Base-by-base conservation (phyloP, 352 stramenopile genomes). In the Phytophthora macrochlamydospora region DNA sequence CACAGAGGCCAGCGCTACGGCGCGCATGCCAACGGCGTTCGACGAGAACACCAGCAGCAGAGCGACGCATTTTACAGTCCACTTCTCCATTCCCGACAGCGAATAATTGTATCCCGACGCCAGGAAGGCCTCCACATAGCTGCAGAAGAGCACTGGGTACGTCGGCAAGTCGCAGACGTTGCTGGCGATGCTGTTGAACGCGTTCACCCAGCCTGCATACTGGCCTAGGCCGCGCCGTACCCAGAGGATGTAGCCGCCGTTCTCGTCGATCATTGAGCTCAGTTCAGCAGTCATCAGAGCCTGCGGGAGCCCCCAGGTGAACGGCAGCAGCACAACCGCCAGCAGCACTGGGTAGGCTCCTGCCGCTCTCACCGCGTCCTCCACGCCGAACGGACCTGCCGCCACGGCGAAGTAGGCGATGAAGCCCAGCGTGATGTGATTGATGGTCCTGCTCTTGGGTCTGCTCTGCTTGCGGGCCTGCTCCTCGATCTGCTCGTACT, bases 401-500 rank as follows among this genome's bases (percentile, higher is more conserved):
- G 85, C 87, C 9, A 95, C 85, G 4, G 87, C 84, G 53, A 95
- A 92, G 73, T 92, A 95, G 42, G 87, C 85, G 53, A 95, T 92
- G 67, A 93, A 93, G 40, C 85, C 87, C 6, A 95, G 71, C 43
- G 83, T 91, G 42, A 94, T 75, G 76, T 90, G 83, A 75, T 85
- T 93, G 62, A 95, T 92, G 18, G 83, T 94, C 30, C 87, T 85
- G 31, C 65, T 43, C 62, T 89, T 88, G 33, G 43, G 35, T 45
- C 63, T 59, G 6, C 73, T 61, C 13, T 72, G 65, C 33, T 57
- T 72, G 11, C 63, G 43, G 7, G 66, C 55, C 44, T 81, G 66
- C 35, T 67, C 55, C 33, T 80, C 75, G 31, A 68, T 70, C 56
- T 73, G 42, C 2, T 76, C 68, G 44, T 81, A 87, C 51, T 85